Conservation (phyloP, 164 flowering plant genomes). For the Sedum album region DNA sequence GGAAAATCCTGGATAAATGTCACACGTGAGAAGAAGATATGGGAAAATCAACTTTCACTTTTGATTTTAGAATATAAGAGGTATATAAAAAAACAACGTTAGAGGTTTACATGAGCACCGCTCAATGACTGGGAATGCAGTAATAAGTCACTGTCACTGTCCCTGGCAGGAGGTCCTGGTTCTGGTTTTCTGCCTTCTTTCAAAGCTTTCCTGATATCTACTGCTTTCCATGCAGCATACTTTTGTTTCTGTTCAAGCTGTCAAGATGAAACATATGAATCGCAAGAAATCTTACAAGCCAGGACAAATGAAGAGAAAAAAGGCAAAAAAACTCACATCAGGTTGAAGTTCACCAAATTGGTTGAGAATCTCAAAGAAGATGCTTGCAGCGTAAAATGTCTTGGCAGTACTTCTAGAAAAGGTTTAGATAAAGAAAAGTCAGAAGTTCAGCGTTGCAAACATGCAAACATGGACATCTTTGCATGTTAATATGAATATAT, state of each 20-base stretch:
- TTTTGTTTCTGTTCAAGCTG: conserved; percentile 96
- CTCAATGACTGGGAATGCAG: conserved; percentile 27
- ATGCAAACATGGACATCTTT: not conserved
- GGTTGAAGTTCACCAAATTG: conserved; percentile 91
- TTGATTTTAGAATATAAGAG: not conserved
- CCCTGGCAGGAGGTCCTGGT: conserved; percentile 83
- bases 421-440: not conserved
- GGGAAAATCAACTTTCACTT: not conserved
- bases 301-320: not conserved
- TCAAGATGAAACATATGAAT: conserved; percentile 6
- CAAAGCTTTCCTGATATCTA: conserved; percentile 91
- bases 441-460: not conserved
- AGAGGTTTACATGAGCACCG: conserved; percentile 46
- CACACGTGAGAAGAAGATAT: not conserved
- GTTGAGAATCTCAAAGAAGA: conserved; percentile 86
- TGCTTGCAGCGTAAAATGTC: conserved; percentile 97
- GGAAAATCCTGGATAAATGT: conserved; percentile 45
- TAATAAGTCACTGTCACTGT: conserved; percentile 55
- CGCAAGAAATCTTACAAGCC: not conserved
- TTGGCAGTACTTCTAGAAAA: conserved; percentile 81
- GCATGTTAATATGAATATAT: too few species aligned
- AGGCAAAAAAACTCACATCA: conserved; percentile 55
- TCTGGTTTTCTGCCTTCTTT: conserved; percentile 92
- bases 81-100: not conserved
- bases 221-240: conserved; percentile 99